Conservation (phyloP, 345 rosid species). For the Cardamine chenopodiifolia region DNA sequence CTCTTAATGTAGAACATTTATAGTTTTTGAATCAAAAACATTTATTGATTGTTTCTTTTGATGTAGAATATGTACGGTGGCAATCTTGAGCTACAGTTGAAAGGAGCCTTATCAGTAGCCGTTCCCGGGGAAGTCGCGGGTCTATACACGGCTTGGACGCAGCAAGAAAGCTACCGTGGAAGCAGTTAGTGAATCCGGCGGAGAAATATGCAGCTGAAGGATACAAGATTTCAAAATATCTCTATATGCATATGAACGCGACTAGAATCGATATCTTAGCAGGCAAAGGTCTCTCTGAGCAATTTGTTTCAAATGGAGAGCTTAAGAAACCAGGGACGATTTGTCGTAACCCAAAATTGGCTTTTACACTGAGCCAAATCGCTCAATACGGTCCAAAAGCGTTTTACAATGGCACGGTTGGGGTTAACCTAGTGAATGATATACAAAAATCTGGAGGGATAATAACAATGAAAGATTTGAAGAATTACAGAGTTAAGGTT, state of each 20-base stretch:
- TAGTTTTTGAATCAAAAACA: neutral
- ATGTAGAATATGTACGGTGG: constrained; percentile 58
- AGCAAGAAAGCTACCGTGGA: constrained; percentile 63
- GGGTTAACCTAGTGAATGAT: constrained; percentile 48
- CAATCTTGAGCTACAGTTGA: constrained; percentile 45
- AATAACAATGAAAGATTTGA: constrained; percentile 54
- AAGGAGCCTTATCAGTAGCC: constrained; percentile 58
- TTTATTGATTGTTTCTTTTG: constrained; percentile 1
- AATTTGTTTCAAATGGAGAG: constrained; percentile 52
- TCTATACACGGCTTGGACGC: constrained; percentile 57
- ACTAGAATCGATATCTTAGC: constrained; percentile 44
- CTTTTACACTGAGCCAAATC: constrained; percentile 44
- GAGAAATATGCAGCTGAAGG: constrained; percentile 52
- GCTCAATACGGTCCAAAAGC: constrained; percentile 42
- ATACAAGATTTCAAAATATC: constrained; percentile 57
- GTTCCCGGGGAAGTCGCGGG: constrained; percentile 69
- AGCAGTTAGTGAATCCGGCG: constrained; percentile 52
- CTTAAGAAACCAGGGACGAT: constrained; percentile 49
- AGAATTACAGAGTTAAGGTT: constrained; percentile 49
- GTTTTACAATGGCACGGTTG: constrained; percentile 63
- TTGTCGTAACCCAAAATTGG: constrained; percentile 50
- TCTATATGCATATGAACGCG: constrained; percentile 52
- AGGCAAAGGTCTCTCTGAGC: constrained; percentile 52
- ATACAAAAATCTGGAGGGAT: constrained; percentile 59
- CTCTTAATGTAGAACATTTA: no score